phyloP scores from a whole-genome alignment of 2,329 filamentous ascomycete species.

The Epichloe festucae region DNA sequence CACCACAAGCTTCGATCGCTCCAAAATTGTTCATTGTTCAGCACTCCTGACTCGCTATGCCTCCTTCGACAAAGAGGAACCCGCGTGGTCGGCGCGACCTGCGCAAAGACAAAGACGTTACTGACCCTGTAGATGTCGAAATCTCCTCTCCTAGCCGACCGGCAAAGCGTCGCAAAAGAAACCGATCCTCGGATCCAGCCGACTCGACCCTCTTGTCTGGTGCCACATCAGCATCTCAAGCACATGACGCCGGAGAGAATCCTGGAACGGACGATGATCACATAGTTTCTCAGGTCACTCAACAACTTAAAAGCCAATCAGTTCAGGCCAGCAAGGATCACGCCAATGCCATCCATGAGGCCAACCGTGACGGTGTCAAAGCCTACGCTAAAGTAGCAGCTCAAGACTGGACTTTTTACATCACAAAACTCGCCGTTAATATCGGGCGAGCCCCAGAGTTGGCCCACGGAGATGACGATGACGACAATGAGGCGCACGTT shows the following conservation, averaged over 20 bases:
- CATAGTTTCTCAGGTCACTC: constrained; percentile 42
- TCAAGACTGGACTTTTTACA: constrained; percentile 71
- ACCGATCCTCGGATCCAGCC: constrained; percentile 7
- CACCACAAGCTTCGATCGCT: not conserved
- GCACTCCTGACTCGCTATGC: constrained; percentile 15
- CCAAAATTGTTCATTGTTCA: not conserved
- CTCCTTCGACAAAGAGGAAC: constrained; percentile 24
- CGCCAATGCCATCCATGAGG: constrained; percentile 50
- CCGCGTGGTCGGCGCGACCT: constrained; percentile 26
- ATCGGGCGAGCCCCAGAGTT: constrained; percentile 58
- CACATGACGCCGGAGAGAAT: constrained; percentile 23
- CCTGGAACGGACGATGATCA: constrained; percentile 40
- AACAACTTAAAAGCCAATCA: constrained; percentile 33
- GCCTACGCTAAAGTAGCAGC: constrained; percentile 76
- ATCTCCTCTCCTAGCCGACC: constrained; percentile 48
- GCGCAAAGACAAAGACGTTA: constrained; percentile 23
- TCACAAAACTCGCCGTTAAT: constrained; percentile 60
- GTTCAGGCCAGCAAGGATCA: constrained; percentile 51
- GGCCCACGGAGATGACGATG: constrained; percentile 23
- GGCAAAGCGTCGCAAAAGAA: constrained; percentile 53
- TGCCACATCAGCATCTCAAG: constrained; percentile 15
- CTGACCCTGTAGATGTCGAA: constrained; percentile 26
- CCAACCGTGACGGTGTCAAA: constrained; percentile 47
- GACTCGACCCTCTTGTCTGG: constrained; percentile 8
- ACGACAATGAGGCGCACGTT: constrained; percentile 39